Evolutionary conservation across 2,329 filamentous ascomycete genomes (phyloP).

Genomic region (Alternaria solani): DNA sequence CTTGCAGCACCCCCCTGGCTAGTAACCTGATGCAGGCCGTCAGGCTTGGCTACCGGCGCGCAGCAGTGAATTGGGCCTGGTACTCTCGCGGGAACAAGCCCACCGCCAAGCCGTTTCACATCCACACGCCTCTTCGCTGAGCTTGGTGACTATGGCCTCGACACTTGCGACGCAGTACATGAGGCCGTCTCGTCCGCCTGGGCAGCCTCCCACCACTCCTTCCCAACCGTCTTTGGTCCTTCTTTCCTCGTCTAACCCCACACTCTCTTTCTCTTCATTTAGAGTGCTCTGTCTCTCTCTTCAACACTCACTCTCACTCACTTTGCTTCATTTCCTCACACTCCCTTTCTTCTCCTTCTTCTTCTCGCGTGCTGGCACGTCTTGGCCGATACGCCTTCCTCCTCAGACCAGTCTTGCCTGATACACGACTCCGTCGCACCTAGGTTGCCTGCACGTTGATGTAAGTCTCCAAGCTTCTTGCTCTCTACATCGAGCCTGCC

Average conservation of each 20-base stretch:
- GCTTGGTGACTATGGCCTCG: constrained; percentile 42
- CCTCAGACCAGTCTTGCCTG: constrained; percentile 31
- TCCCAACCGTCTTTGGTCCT: constrained; percentile 26
- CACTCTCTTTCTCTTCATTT: constrained; percentile 22
- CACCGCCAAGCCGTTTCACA: constrained; percentile 50
- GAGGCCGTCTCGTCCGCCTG: constrained; percentile 30
- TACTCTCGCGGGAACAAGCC: constrained; percentile 36
- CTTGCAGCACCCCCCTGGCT: constrained; percentile 2
- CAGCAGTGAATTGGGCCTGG: constrained; percentile 35
- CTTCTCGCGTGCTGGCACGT: constrained; percentile 50
- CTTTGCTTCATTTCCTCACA: constrained; percentile 19
- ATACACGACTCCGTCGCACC: constrained; percentile 38
- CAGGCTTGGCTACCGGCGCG: constrained; percentile 33
- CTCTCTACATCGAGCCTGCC: constrained; percentile 10
- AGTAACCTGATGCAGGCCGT: constrained; percentile 1
- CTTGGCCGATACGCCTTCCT: constrained; percentile 45
- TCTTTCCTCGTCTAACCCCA: constrained; percentile 28
- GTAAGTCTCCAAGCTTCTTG: constrained; percentile 40
- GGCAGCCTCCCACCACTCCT: constrained; percentile 9
- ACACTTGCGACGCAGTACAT: constrained; percentile 40
- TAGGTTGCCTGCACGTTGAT: constrained; percentile 43
- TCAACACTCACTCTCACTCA: constrained; percentile 19
- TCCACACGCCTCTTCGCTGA: constrained; percentile 40
- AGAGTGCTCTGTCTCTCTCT: constrained; percentile 18
- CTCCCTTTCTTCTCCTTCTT: constrained; percentile 24